These are phyloP conservation scores for Fusarium papillatum DNA, from an alignment of 2,329 filamentous ascomycete species.

Conservation along the genomic window DNA sequence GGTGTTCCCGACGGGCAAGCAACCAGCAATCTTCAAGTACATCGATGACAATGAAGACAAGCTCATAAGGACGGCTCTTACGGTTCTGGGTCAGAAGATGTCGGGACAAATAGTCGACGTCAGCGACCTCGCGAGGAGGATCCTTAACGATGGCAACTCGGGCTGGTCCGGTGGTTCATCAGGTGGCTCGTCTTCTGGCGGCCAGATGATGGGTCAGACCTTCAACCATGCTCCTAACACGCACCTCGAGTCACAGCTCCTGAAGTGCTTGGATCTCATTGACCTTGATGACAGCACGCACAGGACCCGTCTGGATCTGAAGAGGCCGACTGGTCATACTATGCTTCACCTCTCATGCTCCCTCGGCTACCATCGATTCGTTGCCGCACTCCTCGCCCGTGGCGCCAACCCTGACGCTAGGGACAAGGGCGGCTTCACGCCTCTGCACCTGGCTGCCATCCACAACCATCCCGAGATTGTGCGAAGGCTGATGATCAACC, in stretches of 20 bases:
- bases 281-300: constrained; percentile 82
- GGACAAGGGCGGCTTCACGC: constrained; percentile 85
- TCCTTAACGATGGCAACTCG: constrained; percentile 64
- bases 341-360: constrained; percentile 86
- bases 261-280: constrained; percentile 83
- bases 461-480: constrained; percentile 83
- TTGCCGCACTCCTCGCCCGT: constrained; percentile 80
- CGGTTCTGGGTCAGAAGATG: constrained; percentile 74
- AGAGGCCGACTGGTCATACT: constrained; percentile 77
- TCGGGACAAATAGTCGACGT: constrained; percentile 73
- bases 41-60: constrained; percentile 78
- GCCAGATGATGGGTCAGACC: constrained; percentile 57
- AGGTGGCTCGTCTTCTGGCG: constrained; percentile 56
- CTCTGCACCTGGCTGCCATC: constrained; percentile 85
- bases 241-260: constrained; percentile 76
- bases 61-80: constrained; percentile 76
- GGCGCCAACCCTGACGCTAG: constrained; percentile 82
- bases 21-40: constrained; percentile 76
- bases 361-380: constrained; percentile 81
- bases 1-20: constrained; percentile 53
- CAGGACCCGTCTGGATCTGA: constrained; percentile 76
- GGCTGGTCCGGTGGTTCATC: constrained; percentile 61
- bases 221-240: constrained; percentile 58
- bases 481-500: constrained; percentile 78
- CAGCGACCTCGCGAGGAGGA: constrained; percentile 71